These are phyloP conservation scores for Xylaria sp. DNA, from an alignment of 2,329 filamentous ascomycete genomes.

Conservation along the genomic window DNA sequence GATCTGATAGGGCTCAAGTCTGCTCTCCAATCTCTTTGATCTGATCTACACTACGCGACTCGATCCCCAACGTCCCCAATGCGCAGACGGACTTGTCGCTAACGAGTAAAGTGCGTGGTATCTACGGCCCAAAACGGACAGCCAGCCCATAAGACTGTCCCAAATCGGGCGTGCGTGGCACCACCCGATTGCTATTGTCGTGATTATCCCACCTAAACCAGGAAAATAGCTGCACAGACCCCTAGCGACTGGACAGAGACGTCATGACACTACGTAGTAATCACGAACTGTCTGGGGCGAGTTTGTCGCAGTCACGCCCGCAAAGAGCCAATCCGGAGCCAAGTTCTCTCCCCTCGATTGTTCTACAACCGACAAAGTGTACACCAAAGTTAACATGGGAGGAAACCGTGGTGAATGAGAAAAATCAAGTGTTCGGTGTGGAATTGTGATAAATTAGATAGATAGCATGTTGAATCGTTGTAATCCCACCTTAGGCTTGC, in stretches of 20 bases:
- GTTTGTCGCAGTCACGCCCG: neutral
- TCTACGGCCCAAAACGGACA: conserved; percentile 14
- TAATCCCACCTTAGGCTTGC: neutral
- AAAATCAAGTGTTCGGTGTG: too few species aligned
- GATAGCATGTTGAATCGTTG: neutral
- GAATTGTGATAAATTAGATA: neutral
- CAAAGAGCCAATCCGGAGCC: neutral
- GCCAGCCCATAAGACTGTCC: conserved; percentile 3
- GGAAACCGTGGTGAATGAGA: too few species aligned
- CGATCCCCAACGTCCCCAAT: conserved; percentile 1
- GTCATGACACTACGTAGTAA: conserved; percentile 8
- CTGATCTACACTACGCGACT: neutral
- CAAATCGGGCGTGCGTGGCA: conserved; percentile 23
- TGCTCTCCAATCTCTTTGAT: neutral
- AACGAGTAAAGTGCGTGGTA: conserved; percentile 12
- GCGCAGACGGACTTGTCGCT: conserved; percentile 4
- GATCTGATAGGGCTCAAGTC: conserved; percentile 9
- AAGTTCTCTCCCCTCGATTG: neutral
- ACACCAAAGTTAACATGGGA: neutral
- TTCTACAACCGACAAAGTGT: neutral
- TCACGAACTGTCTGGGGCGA: neutral
- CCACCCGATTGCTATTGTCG: neutral
- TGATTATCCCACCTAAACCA: neutral
- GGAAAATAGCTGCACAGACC: neutral
- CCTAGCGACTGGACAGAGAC: conserved; percentile 6